Percentiles rank a stretch among this genome's conserved stretches.
These are phyloP conservation scores for Panaeolus cyanescens DNA, from an alignment of 768 basidiomycete species.

Conservation along the genomic window DNA sequence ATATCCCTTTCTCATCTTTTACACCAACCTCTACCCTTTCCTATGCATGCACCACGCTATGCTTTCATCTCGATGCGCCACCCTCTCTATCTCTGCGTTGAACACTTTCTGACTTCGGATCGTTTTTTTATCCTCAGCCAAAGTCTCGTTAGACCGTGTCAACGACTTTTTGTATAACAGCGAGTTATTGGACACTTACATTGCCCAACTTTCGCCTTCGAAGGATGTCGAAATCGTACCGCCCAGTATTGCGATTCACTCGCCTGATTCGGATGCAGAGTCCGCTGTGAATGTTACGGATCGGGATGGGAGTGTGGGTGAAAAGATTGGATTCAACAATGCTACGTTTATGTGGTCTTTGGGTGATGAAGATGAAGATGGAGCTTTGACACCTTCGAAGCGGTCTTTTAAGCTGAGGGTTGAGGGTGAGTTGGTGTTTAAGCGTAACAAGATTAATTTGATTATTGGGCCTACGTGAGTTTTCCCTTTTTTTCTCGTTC, in stretches of 20 bases:
- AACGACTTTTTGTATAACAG: conserved; percentile 45
- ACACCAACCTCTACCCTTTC: background rate
- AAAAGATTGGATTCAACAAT: conserved; percentile 50
- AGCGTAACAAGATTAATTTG: conserved; percentile 51
- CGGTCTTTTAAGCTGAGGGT: conserved; percentile 54
- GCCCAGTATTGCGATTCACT: background rate
- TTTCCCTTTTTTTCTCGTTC: background rate
- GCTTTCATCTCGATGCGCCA: no score
- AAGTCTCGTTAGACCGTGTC: conserved; percentile 63
- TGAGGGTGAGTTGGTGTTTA: conserved; percentile 58
- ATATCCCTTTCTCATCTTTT: background rate
- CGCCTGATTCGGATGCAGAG: no score
- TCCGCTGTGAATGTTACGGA: no score
- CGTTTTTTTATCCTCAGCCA: conserved; percentile 19
- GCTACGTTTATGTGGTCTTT: conserved; percentile 58
- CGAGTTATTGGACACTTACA: conserved; percentile 48
- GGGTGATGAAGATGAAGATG: conserved; percentile 30
- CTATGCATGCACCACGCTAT: no score
- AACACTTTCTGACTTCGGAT: background rate
- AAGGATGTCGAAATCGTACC: conserved; percentile 20
- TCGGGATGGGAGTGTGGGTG: no score
- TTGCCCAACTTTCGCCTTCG: conserved; percentile 11
- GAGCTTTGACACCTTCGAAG: conserved; percentile 41
- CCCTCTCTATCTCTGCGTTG: background rate
- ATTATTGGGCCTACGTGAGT: conserved; percentile 55